Conservation (phyloP, 257 asterid genomes). For the Linderniella brevidens region DNA sequence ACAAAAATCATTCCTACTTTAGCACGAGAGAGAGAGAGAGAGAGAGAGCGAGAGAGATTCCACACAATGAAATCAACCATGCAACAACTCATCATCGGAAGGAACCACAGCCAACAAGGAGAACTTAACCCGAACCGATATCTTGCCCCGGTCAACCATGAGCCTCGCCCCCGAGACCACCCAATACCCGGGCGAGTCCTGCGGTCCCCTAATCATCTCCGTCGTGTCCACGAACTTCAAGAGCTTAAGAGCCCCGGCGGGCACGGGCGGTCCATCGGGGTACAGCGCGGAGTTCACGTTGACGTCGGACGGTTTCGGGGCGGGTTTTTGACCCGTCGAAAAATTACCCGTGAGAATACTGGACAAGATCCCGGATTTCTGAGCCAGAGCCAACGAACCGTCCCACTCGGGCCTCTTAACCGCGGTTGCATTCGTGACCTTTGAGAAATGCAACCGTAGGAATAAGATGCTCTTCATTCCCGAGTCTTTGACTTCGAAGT, state of each 20-base stretch:
- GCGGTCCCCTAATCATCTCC: conserved; percentile 93
- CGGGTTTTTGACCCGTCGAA: conserved; percentile 59
- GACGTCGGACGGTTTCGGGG: conserved; percentile 83
- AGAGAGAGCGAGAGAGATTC: no score
- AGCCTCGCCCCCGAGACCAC: conserved; percentile 92
- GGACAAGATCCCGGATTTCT: conserved; percentile 89
- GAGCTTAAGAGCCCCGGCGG: conserved; percentile 57
- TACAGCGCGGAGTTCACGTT: conserved; percentile 84
- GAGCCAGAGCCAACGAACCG: conserved; percentile 80
- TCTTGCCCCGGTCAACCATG: conserved; percentile 76
- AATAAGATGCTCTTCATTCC: conserved; percentile 81
- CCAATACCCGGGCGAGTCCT: conserved; percentile 95
- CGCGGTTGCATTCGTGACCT: conserved; percentile 48
- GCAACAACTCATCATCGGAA: conserved; percentile 40
- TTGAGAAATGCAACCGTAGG: conserved; percentile 56
- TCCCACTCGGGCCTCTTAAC: conserved; percentile 91
- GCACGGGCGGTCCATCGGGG: conserved; percentile 92
- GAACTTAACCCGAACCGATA: conserved; percentile 69
- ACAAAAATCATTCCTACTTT: no score
- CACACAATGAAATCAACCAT: no score
- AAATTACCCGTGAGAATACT: conserved; percentile 81
- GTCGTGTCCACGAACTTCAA: conserved; percentile 78
- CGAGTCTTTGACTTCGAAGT: conserved; percentile 48
- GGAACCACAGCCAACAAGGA: conserved; percentile 57
- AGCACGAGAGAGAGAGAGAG: no score